A percentile compares a stretch with the other conserved stretches of the same genome.
Evolutionary conservation across 345 rosid species (phyloP).

Genomic region (Hibiscus syriacus): DNA sequence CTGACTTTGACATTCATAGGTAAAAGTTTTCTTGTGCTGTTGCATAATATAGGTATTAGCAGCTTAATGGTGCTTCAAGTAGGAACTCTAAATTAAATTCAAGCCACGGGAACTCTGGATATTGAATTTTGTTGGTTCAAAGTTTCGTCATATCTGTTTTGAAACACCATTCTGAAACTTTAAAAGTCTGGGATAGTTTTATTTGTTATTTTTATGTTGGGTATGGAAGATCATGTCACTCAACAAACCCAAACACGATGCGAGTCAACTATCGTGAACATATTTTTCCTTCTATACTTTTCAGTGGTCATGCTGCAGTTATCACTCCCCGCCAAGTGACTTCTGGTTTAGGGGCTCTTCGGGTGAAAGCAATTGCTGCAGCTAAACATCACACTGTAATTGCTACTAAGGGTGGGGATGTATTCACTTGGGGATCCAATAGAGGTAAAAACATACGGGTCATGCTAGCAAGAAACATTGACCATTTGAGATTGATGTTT

Average conservation of each 20-base stretch:
- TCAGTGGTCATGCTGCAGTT: constrained; percentile 98
- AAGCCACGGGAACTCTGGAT: neutral
- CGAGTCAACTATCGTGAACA: constrained; percentile 10
- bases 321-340: constrained; percentile 94
- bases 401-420: constrained; percentile 86
- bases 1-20: constrained; percentile 99
- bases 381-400: constrained; percentile 97
- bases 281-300: constrained; percentile 21
- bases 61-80: neutral
- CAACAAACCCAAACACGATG: neutral
- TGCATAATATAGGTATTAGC: neutral
- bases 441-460: constrained; percentile 50
- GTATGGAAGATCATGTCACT: constrained; percentile 1
- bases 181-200: neutral
- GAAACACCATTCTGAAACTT: neutral
- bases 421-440: constrained; percentile 96
- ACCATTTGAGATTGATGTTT: constrained; percentile 1
- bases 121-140: neutral
- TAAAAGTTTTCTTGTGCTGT: constrained; percentile 10
- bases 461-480: neutral
- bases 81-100: neutral
- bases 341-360: constrained; percentile 72
- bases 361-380: constrained; percentile 90
- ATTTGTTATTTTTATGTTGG: neutral
- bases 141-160: neutral